These are phyloP conservation scores for Akebia trifoliata DNA, from an alignment of 164 flowering plant species.

Conservation along the genomic window DNA sequence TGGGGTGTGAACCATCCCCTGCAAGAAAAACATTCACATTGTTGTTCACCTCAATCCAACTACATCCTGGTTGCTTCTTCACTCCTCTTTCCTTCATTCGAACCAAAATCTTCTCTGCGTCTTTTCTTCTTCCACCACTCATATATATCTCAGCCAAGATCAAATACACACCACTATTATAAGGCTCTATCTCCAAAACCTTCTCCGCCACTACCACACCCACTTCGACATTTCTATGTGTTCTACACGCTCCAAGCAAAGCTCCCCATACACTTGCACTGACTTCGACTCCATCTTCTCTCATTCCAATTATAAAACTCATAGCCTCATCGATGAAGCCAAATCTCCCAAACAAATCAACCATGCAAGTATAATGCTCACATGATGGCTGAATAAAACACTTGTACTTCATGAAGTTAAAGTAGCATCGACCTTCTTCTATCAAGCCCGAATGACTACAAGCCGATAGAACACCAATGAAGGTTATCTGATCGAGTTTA, in stretches of 20 bases:
- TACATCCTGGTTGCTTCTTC: conserved; percentile 75
- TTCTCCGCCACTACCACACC: conserved; percentile 49
- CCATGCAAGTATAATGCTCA: conserved; percentile 65
- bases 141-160: conserved; percentile 57
- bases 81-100: conserved; percentile 49
- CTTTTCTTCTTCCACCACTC: conserved; percentile 33
- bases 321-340: conserved; percentile 54
- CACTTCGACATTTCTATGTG: conserved; percentile 40
- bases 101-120: conserved; percentile 38
- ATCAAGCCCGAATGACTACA: conserved; percentile 62
- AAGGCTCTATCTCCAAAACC: conserved; percentile 48
- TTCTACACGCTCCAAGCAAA: conserved; percentile 61
- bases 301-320: conserved; percentile 38
- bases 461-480: conserved; percentile 54
- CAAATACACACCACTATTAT: conserved; percentile 51
- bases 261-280: conserved; percentile 66
- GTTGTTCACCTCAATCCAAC: conserved; percentile 59
- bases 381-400: conserved; percentile 38
- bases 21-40: conserved; percentile 52
- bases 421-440: conserved; percentile 43
- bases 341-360: conserved; percentile 55
- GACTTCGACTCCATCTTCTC: conserved; percentile 33
- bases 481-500: conserved; percentile 53
- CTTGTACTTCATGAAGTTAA: conserved; percentile 44
- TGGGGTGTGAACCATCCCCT: conserved; percentile 48